Evolutionary conservation across 768 basidiomycete genomes (phyloP), one percentile per base, ranked within the genome.

Genomic region (Agaricus subrufescens): DNA sequence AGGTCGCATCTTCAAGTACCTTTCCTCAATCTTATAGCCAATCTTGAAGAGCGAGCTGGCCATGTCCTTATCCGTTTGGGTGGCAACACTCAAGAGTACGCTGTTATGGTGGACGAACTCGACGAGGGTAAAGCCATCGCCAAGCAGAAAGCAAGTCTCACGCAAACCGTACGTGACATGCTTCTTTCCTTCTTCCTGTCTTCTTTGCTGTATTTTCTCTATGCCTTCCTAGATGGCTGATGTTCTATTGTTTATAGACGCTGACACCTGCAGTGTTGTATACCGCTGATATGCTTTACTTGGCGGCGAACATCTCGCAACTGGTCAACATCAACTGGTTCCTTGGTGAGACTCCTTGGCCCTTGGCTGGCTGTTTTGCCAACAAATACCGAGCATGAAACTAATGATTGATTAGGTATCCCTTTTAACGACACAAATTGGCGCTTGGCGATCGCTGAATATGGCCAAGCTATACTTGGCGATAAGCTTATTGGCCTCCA

Each of bases 1-100:
- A 85, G 83, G 40, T 72, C 82, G 5, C 69, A 75, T 37, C 62
- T 84, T 15, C 72, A 78, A 46, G 77, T 86, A 38, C 76, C 85
- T 1, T 89, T 91, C 70, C 75, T 91, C 19, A 92, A 92, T 66
- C 75, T 91, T 30, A 80, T 93, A 71, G 74, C 83, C 8, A 86
- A 87, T 60, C 72, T 93, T 4, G 74, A 73, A 48, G 75, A 80
- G 58, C 78, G 90, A 26, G 80, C 79, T 3, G 88, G 88, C 0
- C 67, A 68, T 2, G 84, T 89, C 7, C 71, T 79, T 11, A 71
- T 91, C 26, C 81, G 91, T 43, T 73, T 91, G 1, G 89, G 90
- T 27, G 90, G 90, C 38, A 92, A 91, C 69, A 85, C 86, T 0
- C 91, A 91, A 65, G 90, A 93, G 57, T 77, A 73, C 4, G 85